phyloP scores from a whole-genome alignment of 2,329 filamentous ascomycete species.

The Seiridium unicorne region DNA sequence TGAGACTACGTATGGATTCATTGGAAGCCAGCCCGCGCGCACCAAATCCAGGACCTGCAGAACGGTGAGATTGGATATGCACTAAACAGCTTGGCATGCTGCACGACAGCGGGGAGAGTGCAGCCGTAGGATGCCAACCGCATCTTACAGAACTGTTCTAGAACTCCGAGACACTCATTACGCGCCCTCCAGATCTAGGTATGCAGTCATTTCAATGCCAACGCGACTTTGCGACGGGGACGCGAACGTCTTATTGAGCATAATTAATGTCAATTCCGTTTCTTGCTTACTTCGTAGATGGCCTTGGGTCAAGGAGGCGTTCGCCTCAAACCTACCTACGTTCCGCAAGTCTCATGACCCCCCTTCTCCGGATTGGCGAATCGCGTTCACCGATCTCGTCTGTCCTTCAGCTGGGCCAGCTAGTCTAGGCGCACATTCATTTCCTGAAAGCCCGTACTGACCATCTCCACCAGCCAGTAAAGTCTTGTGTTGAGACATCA shows the following conservation, averaged over 20 bases:
- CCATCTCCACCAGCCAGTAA: slow-evolving; percentile 77
- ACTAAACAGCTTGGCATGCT: background rate
- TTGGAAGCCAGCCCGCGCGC: background rate
- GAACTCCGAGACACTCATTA: background rate
- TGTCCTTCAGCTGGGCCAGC: background rate
- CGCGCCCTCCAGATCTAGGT: too few species aligned
- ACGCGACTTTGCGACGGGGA: background rate
- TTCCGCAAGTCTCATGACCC: background rate
- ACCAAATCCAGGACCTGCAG: background rate
- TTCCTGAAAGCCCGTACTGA: slow-evolving; percentile 59
- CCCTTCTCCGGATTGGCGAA: background rate
- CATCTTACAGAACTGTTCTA: background rate
- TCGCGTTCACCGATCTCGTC: too few species aligned
- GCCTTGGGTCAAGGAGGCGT: background rate
- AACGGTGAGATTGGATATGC: background rate
- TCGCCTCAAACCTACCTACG: slow-evolving; percentile 1
- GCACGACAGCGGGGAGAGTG: background rate
- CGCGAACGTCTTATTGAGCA: too few species aligned
- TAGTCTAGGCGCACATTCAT: slow-evolving; percentile 26
- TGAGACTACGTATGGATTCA: background rate
- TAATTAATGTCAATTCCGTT: too few species aligned
- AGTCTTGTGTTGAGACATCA: slow-evolving; percentile 71
- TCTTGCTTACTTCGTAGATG: background rate
- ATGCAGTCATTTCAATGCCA: too few species aligned
- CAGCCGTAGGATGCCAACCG: background rate